These are phyloP conservation scores for Metschnikowia koreensis DNA, from an alignment of 805 yeast species.

Conservation along the genomic window DNA sequence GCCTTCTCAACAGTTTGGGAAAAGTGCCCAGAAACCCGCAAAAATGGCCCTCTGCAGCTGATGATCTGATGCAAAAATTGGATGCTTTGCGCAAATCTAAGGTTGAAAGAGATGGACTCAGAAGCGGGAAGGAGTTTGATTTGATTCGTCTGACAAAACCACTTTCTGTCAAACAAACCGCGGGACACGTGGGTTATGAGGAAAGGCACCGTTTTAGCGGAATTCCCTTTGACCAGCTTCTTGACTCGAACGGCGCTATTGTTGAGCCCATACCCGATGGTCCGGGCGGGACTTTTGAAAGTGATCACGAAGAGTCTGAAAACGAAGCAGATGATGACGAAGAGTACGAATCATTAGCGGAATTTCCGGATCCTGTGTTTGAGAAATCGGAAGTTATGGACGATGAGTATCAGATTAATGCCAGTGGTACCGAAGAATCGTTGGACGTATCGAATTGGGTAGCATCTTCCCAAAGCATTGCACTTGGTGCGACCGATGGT, in stretches of 20 bases:
- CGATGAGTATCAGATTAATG: neutral
- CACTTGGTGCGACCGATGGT: neutral
- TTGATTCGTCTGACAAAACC: slow-evolving; percentile 11
- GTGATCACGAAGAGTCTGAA: neutral
- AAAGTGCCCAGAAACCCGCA: neutral
- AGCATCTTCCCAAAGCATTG: slow-evolving; percentile 2
- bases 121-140: slow-evolving; percentile 1
- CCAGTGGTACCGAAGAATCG: neutral
- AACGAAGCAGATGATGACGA: neutral
- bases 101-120: neutral
- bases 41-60: slow-evolving; percentile 1
- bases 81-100: neutral
- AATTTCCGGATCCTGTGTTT: neutral
- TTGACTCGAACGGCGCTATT: neutral
- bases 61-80: neutral
- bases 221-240: slow-evolving; percentile 7
- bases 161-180: slow-evolving; percentile 4
- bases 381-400: neutral
- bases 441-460: neutral
- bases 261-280: neutral
- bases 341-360: neutral
- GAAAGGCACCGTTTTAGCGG: slow-evolving; percentile 9
- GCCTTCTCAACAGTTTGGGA: neutral
- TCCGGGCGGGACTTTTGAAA: neutral
- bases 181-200: slow-evolving; percentile 11